Conservation (phyloP, 129 eudicot species). For the Daucus carota region DH1_v3.0 NC_030387.2:6290001-6290500, state of each 20-base stretch:
- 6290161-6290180: not conserved
- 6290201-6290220: constrained; percentile 97
- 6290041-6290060: not conserved
- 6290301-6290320: not conserved
- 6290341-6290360: not conserved
- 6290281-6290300: not conserved
- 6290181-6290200: constrained; percentile 85
- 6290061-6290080: not conserved
- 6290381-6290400: not conserved
- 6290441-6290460: not conserved
- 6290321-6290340: not conserved
- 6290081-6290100: not conserved
- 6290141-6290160: not conserved
- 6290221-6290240: constrained; percentile 73
- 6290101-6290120: no score
- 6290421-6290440: not conserved
- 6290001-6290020: no score
- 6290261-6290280: constrained; percentile 49
- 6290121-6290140: no score
- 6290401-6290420: not conserved
- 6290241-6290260: constrained; percentile 86
- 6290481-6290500: not conserved
- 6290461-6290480: not conserved
- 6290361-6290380: not conserved
- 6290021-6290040: no score